Evolutionary conservation across 2,329 filamentous ascomycete genomes (phyloP).

Genomic region (Hawksworthiomyces lignivorus): DNA sequence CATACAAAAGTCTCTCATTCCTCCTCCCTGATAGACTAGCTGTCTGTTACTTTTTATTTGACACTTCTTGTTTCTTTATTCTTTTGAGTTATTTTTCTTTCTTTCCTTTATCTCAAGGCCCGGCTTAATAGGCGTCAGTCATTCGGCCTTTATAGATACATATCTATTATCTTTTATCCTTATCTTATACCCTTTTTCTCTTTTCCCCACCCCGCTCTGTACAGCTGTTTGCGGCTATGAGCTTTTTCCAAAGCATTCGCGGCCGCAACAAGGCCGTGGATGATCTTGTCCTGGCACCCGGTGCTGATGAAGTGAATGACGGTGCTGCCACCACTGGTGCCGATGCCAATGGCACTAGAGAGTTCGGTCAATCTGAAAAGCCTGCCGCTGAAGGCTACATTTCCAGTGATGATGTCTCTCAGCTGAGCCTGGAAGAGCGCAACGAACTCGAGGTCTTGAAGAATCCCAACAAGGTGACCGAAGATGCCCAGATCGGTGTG

Average conservation of each 20-base stretch:
- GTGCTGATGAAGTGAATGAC: neutral
- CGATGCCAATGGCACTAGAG: neutral
- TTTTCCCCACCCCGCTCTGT: neutral
- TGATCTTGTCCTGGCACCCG: slow-evolving; percentile 1
- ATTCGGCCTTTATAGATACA: no score
- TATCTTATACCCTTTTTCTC: neutral
- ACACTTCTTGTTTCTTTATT: no score
- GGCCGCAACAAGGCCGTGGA: slow-evolving; percentile 5
- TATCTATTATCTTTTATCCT: neutral
- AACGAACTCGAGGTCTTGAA: slow-evolving; percentile 13
- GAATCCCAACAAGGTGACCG: slow-evolving; percentile 10
- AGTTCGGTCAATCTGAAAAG: neutral
- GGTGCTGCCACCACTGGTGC: neutral
- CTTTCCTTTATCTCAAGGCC: neutral
- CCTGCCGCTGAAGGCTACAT: neutral
- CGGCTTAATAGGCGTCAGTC: no score
- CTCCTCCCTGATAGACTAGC: no score
- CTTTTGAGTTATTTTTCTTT: no score
- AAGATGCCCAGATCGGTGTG: slow-evolving; percentile 34
- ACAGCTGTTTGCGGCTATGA: slow-evolving; percentile 5
- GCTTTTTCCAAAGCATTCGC: slow-evolving; percentile 7
- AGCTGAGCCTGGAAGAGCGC: slow-evolving; percentile 12
- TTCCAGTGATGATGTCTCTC: slow-evolving; percentile 2
- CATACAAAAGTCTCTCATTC: no score
- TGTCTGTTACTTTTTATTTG: no score